Evolutionary conservation across 2,329 filamentous ascomycete species (phyloP), one percentile per base, ranked within the genome.

Genomic region (Aurifilum marmelostoma): DNA sequence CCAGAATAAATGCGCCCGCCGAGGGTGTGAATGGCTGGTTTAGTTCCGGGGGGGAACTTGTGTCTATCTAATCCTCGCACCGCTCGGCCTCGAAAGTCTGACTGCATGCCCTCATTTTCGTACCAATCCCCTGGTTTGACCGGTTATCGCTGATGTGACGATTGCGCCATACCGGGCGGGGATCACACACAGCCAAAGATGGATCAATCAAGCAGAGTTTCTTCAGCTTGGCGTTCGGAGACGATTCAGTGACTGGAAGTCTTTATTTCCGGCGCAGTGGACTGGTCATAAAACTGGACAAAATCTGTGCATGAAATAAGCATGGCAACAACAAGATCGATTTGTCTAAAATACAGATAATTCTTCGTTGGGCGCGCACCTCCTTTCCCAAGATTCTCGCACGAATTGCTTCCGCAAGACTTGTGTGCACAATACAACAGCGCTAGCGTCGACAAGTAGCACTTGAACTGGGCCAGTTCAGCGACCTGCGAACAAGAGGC

Each of bases 151-250:
- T 32, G 32, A 24, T 1, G 37, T n/a, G 37, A 39, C 37, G 59
- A 62, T 62, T 62, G 37, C 59, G 59, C 59, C 59, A 62, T 62
- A 62, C 14, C 59, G 16, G 59, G 29, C 21, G 11, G 4, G 14
- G 29, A 62, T 62, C 59, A 62, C 59, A 24, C 34, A 60, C 58
- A 12, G 32, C 16, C 16, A 37, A n/a, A 11, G 16, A 60, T n/a
- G 18, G 58, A 37, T 24, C 29, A 60, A 8, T 60, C 52, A 29
- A 27, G 5, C 34, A 34, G 4, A 5, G 11, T 62, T 43, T 29
- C 34, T 62, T 62, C 56, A 59, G 32, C 56, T 59, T 37, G 29
- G 14, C 14, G 27, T 56, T 56, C 27, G 52, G 14, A 29, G 27
- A 29, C 11, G 27, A 29, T 29, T 6, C 2, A 54, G 50, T 29